phyloP scores from a whole-genome alignment of 441 rosid genomes.

The Monsonia emarginata region DNA sequence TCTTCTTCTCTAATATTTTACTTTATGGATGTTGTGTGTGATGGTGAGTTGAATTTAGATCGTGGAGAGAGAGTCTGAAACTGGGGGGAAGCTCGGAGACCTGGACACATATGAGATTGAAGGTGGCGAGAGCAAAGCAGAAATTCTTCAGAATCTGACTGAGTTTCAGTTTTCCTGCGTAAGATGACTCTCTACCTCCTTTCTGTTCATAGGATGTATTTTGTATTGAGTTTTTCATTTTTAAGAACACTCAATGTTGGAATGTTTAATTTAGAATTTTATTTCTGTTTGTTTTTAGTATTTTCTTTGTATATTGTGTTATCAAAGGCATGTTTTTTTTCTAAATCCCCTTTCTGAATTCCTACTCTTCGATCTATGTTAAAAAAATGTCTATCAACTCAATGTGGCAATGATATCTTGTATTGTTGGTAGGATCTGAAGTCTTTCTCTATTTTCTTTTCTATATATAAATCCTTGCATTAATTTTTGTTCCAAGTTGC shows the following conservation, averaged over 20 bases:
- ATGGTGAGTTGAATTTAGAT: slow-evolving; percentile 30
- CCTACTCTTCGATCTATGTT: not conserved
- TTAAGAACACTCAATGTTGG: not conserved
- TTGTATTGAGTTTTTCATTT: not conserved
- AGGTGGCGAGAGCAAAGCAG: slow-evolving; percentile 90
- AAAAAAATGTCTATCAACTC: not conserved
- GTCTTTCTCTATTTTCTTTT: no score
- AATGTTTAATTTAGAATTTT: not conserved
- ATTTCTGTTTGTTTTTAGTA: not conserved
- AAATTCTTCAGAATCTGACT: slow-evolving; percentile 72
- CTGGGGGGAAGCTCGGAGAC: slow-evolving; percentile 79
- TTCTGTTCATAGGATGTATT: not conserved
- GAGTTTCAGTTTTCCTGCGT: slow-evolving; percentile 98
- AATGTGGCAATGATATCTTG: not conserved
- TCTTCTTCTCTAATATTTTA: slow-evolving; percentile 4
- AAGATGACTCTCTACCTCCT: slow-evolving; percentile 23
- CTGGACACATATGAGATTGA: slow-evolving; percentile 89
- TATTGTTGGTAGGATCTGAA: not conserved
- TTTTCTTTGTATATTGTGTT: not conserved
- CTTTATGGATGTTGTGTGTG: slow-evolving; percentile 7
- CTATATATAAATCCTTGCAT: no score
- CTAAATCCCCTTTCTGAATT: not conserved
- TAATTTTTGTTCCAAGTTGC: no score
- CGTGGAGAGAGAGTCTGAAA: slow-evolving; percentile 75
- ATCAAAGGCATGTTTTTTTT: not conserved